These are phyloP conservation scores for Ilyonectria robusta DNA, from an alignment of 2,329 filamentous ascomycete species.

Conservation along the genomic window DNA sequence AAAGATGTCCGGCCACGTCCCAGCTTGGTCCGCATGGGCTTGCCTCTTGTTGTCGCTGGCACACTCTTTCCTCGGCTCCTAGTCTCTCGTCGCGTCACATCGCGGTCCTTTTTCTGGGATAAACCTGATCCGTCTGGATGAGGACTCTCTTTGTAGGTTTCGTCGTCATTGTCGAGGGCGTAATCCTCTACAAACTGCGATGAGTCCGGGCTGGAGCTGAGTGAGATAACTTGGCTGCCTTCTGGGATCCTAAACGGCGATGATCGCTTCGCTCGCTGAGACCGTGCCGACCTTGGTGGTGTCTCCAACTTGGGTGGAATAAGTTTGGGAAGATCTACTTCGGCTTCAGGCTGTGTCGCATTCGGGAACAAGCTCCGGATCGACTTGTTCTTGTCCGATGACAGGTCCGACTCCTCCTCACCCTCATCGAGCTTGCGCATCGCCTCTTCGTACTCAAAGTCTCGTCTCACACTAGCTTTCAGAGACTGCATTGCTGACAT, in stretches of 20 bases:
- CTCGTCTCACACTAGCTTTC: conserved; percentile 45
- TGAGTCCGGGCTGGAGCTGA: conserved; percentile 49
- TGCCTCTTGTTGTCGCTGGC: conserved; percentile 27
- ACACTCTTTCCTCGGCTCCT: conserved; percentile 40
- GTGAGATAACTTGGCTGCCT: conserved; percentile 51
- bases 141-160: conserved; percentile 39
- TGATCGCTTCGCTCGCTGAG: conserved; percentile 32
- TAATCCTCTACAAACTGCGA: conserved; percentile 39
- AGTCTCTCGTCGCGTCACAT: conserved; percentile 32
- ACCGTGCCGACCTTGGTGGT: conserved; percentile 29
- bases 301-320: conserved; percentile 25
- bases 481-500: conserved; percentile 45
- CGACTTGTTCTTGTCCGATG: conserved; percentile 44
- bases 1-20: conserved; percentile 34
- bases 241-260: conserved; percentile 46
- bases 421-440: conserved; percentile 60
- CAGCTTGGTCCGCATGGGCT: conserved; percentile 13
- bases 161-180: conserved; percentile 41
- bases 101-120: conserved; percentile 39
- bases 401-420: conserved; percentile 47
- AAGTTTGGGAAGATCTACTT: conserved; percentile 10
- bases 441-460: conserved; percentile 60
- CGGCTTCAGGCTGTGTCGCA: conserved; percentile 49
- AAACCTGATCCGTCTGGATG: conserved; percentile 38
- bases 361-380: conserved; percentile 51